Percentiles rank a stretch among this genome's conserved stretches.
Evolutionary conservation across 108 stramenopile genomes (phyloP).

Genomic region (Chaetoceros tenuissimus): DNA sequence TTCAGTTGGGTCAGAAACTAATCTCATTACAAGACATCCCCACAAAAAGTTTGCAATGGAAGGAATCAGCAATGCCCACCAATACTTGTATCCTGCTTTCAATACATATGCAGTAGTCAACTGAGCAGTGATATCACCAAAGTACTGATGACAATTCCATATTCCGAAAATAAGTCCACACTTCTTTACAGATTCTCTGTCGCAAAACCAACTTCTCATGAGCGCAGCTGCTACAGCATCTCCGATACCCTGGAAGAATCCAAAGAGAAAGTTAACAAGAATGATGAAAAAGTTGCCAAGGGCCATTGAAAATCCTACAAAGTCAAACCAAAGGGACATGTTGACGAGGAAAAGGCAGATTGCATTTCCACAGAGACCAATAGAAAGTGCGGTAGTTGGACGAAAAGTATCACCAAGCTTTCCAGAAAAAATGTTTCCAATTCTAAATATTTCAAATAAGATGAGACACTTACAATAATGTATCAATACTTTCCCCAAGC

Average conservation of each 20-base stretch:
- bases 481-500: too few species aligned
- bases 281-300: slow-evolving; percentile 76
- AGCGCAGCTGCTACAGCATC: slow-evolving; percentile 92
- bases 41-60: slow-evolving; percentile 75
- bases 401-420: slow-evolving; percentile 91
- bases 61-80: slow-evolving; percentile 86
- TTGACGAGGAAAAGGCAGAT: slow-evolving; percentile 79
- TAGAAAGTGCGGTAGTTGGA: slow-evolving; percentile 82
- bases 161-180: slow-evolving; percentile 93
- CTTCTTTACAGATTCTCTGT: slow-evolving; percentile 71
- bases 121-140: slow-evolving; percentile 87
- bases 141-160: slow-evolving; percentile 97
- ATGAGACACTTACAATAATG: too few species aligned
- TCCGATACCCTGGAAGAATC: slow-evolving; percentile 94
- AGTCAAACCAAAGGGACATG: slow-evolving; percentile 75
- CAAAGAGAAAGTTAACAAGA: slow-evolving; percentile 83
- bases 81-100: slow-evolving; percentile 56
- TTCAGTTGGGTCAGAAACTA: slow-evolving; percentile 82
- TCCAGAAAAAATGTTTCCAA: slow-evolving; percentile 89
- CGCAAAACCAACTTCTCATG: slow-evolving; percentile 96
- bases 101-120: slow-evolving; percentile 81
- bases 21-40: slow-evolving; percentile 74
- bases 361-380: slow-evolving; percentile 89
- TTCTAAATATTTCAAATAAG: too few species aligned
- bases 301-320: slow-evolving; percentile 37